Conservation (phyloP, 148 eudicot genomes). For the Oxyria digyna region DNA sequence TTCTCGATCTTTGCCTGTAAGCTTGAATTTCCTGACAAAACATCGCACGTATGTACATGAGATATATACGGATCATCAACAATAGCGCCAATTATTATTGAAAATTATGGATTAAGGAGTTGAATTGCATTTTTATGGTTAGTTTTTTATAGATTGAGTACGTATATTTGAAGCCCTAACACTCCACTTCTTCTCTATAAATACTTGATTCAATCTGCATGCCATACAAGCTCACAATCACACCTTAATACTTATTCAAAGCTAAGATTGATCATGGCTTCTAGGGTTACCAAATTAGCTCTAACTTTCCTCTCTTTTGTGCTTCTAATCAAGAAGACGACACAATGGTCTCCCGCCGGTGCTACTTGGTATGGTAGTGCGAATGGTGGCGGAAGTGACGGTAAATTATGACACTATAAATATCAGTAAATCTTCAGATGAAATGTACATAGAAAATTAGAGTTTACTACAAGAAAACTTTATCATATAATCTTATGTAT, state of each 20-base stretch:
- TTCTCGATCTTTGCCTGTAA: background rate
- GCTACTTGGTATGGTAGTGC: conserved; percentile 55
- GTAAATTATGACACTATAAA: conserved; percentile 16
- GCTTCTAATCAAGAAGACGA: background rate
- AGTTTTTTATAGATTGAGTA: background rate
- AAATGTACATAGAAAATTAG: background rate
- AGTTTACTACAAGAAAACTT: background rate
- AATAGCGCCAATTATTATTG: too few species aligned
- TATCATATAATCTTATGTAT: background rate
- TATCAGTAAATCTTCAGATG: background rate
- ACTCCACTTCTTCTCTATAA: background rate
- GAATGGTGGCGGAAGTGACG: conserved; percentile 55
- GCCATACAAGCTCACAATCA: background rate
- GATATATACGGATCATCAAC: background rate
- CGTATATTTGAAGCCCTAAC: background rate
- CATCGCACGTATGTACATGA: background rate
- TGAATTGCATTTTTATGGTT: background rate
- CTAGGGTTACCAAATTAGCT: background rate
- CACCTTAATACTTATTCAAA: background rate
- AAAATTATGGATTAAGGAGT: too few species aligned
- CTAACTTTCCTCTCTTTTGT: background rate
- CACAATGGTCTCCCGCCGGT: conserved; percentile 33
- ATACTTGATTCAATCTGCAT: background rate
- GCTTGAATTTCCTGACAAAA: background rate
- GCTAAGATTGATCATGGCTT: background rate